Evolutionary conservation across 371 early-diverging fungal species (phyloP).

Genomic region (Smittium culicis): DNA sequence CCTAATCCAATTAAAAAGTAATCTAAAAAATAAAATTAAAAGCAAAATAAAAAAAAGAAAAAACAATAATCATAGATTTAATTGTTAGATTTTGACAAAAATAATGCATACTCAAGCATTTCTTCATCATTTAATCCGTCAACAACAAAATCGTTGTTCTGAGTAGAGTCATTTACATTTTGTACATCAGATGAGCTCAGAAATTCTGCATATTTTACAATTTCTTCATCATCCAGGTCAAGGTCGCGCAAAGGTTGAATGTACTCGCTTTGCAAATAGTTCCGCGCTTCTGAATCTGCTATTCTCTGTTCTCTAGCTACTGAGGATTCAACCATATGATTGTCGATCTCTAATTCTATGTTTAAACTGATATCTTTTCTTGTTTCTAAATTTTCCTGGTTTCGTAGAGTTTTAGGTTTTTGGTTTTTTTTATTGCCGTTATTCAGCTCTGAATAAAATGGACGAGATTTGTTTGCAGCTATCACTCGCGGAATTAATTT

Average conservation of each 20-base stretch:
- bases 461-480: not conserved
- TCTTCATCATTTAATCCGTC: conserved; percentile 5
- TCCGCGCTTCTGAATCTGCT: not conserved
- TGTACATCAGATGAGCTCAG: not conserved
- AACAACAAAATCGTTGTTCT: conserved; percentile 2
- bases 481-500: not conserved
- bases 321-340: not conserved
- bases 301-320: not conserved
- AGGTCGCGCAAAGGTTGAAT: not conserved
- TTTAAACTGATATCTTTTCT: not conserved
- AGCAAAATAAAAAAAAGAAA: not conserved
- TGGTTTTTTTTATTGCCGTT: not conserved
- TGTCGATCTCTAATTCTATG: not conserved
- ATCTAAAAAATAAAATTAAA: too few relatives aligned
- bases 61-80: too few relatives aligned
- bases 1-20: too few relatives aligned
- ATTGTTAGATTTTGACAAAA: conserved; percentile 4
- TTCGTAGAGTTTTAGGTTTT: not conserved
- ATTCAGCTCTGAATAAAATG: not conserved
- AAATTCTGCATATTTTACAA: not conserved
- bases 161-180: not conserved
- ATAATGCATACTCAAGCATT: conserved; percentile 11
- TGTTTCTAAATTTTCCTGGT: not conserved
- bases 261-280: not conserved
- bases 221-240: not conserved